These are phyloP conservation scores for Pluteus cervinus DNA, from an alignment of 768 basidiomycete genomes.

Conservation along the genomic window DNA sequence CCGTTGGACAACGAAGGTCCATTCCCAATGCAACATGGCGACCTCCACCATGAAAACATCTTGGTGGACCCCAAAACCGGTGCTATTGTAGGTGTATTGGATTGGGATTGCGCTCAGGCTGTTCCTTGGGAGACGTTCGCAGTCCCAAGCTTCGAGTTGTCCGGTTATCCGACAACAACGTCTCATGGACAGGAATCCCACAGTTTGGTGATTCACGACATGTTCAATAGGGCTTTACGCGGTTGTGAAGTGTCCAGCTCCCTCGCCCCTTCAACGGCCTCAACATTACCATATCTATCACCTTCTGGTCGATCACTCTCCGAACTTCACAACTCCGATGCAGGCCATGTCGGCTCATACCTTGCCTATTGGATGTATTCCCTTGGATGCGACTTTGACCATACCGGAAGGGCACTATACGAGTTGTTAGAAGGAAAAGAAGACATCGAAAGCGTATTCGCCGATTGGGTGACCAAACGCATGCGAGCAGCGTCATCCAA, in stretches of 20 bases:
- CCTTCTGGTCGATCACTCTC: slow-evolving; percentile 29
- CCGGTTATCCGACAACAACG: slow-evolving; percentile 20
- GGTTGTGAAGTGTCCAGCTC: neutral
- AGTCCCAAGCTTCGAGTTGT: slow-evolving; percentile 35
- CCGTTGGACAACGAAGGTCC: slow-evolving; percentile 31
- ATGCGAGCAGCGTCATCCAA: no score
- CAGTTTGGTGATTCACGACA: slow-evolving; percentile 1
- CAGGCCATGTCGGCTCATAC: slow-evolving; percentile 34
- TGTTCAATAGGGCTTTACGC: neutral
- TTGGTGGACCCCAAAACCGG: slow-evolving; percentile 13
- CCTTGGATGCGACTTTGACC: slow-evolving; percentile 35
- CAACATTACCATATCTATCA: neutral
- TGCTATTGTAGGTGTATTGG: slow-evolving; percentile 12
- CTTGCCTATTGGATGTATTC: slow-evolving; percentile 39
- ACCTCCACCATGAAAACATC: slow-evolving; percentile 12
- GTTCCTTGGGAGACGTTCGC: slow-evolving; percentile 40
- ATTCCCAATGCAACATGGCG: slow-evolving; percentile 29
- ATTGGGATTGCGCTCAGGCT: slow-evolving; percentile 19
- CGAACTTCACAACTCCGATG: slow-evolving; percentile 33
- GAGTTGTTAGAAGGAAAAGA: slow-evolving; percentile 13
- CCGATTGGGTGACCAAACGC: no score
- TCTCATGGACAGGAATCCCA: neutral
- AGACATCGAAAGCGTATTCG: no score
- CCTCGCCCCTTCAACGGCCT: neutral
- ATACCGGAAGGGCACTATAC: slow-evolving; percentile 32